phyloP scores from a whole-genome alignment of 441 rosid species.

The Corymbia citriodora region DNA sequence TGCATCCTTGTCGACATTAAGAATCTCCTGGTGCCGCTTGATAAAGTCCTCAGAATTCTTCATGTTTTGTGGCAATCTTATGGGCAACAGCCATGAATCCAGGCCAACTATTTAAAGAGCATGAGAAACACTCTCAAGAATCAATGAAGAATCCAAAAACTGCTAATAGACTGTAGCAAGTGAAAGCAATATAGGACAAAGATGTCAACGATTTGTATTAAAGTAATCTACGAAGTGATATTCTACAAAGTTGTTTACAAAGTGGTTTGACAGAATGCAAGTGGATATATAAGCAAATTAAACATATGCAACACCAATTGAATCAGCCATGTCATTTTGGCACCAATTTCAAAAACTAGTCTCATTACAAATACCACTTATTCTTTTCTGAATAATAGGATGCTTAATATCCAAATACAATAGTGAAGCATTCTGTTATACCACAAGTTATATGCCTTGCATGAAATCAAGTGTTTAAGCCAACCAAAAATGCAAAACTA shows the following conservation, averaged over 20 bases:
- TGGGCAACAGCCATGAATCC: constrained; percentile 78
- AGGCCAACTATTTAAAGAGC: constrained; percentile 33
- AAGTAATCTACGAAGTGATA: background rate
- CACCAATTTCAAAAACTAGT: background rate
- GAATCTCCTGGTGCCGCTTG: background rate
- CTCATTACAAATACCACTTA: background rate
- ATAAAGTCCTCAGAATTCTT: constrained; percentile 27
- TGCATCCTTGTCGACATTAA: constrained; percentile 48
- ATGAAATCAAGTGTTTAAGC: background rate
- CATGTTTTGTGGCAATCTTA: constrained; percentile 32
- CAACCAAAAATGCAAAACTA: background rate
- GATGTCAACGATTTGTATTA: background rate
- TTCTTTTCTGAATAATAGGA: background rate
- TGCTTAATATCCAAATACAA: background rate
- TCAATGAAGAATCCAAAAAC: background rate
- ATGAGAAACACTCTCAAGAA: constrained; percentile 7
- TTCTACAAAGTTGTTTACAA: background rate
- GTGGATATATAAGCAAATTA: background rate
- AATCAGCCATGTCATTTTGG: background rate
- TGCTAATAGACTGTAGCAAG: background rate
- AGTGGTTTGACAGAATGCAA: background rate
- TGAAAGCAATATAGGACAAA: background rate
- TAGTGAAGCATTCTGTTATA: background rate
- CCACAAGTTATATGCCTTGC: background rate
- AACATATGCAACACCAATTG: background rate